A percentile compares a stretch with the other conserved stretches of the same genome.
These are phyloP conservation scores for Arthrocladium fulminans DNA, from an alignment of 2,329 filamentous ascomycete species.

Conservation along the genomic window DNA sequence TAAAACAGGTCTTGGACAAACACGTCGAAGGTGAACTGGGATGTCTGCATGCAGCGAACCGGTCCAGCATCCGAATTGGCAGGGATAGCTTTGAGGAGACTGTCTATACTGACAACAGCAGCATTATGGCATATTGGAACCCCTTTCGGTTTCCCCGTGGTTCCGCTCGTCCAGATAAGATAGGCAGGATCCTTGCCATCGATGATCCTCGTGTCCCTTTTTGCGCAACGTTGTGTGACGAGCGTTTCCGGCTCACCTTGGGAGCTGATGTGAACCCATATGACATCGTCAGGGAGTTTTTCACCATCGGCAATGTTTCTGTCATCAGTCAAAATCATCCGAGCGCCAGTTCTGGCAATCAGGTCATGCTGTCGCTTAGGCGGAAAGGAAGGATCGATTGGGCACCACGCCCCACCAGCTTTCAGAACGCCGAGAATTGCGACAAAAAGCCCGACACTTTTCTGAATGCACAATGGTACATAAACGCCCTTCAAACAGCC, in stretches of 20 bases:
- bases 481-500: no score
- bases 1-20: slow-evolving; percentile 31
- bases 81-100: slow-evolving; percentile 28
- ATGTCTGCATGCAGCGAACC: slow-evolving; percentile 32
- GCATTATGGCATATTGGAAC: slow-evolving; percentile 52
- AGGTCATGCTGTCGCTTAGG: slow-evolving; percentile 28
- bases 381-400: slow-evolving; percentile 32
- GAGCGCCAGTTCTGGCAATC: slow-evolving; percentile 28
- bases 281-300: not conserved
- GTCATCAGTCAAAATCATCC: slow-evolving; percentile 23
- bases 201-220: not conserved
- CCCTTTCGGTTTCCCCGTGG: slow-evolving; percentile 49
- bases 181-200: slow-evolving; percentile 30
- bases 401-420: slow-evolving; percentile 34
- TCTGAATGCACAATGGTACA: slow-evolving; percentile 36
- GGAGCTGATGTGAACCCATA: slow-evolving; percentile 22
- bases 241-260: slow-evolving; percentile 22
- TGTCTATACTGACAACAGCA: slow-evolving; percentile 20
- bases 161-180: slow-evolving; percentile 52
- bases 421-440: slow-evolving; percentile 33
- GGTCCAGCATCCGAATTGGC: slow-evolving; percentile 22
- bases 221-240: not conserved
- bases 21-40: slow-evolving; percentile 34
- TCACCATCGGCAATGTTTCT: no score
- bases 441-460: slow-evolving; percentile 34